phyloP scores from a whole-genome alignment of 2,329 filamentous ascomycete species.

The Thermothelomyces thermophilus region DNA sequence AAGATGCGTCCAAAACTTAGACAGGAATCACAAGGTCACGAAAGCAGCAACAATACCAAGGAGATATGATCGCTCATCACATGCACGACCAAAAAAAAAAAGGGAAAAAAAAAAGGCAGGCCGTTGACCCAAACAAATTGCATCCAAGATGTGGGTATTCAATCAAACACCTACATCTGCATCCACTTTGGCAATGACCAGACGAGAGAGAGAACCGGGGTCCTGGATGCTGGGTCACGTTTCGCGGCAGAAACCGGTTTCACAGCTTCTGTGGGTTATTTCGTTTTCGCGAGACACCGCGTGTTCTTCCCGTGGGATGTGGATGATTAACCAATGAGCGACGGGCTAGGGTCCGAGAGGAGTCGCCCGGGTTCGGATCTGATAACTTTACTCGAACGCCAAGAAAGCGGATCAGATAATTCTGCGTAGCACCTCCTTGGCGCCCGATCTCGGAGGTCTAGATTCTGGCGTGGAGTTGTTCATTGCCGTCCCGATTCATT shows the following conservation, averaged over 20 bases:
- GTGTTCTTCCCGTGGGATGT: slow-evolving; percentile 2
- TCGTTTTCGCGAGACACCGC: background rate
- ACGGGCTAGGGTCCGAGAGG: slow-evolving; percentile 11
- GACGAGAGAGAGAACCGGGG: background rate
- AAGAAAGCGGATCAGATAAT: slow-evolving; percentile 29
- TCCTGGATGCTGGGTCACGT: background rate
- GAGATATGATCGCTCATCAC: background rate
- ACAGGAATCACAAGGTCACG: too few relatives aligned
- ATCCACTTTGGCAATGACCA: background rate
- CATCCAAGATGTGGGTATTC: background rate
- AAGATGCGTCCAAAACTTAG: too few relatives aligned
- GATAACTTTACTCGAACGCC: slow-evolving; percentile 30
- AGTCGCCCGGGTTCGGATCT: slow-evolving; percentile 26
- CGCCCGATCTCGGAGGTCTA: slow-evolving; percentile 24
- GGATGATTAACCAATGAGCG: slow-evolving; percentile 15
- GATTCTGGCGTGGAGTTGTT: background rate
- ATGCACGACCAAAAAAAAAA: background rate
- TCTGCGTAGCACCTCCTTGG: slow-evolving; percentile 15
- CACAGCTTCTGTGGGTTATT: too few relatives aligned
- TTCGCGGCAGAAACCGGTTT: slow-evolving; percentile 9
- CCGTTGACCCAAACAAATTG: too few relatives aligned
- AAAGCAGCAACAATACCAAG: background rate
- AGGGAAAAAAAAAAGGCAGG: background rate
- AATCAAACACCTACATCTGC: background rate
- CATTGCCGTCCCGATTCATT: background rate